Evolutionary conservation across 331 rosid genomes (phyloP).

Genomic region (Phaseolus coccineus): DNA sequence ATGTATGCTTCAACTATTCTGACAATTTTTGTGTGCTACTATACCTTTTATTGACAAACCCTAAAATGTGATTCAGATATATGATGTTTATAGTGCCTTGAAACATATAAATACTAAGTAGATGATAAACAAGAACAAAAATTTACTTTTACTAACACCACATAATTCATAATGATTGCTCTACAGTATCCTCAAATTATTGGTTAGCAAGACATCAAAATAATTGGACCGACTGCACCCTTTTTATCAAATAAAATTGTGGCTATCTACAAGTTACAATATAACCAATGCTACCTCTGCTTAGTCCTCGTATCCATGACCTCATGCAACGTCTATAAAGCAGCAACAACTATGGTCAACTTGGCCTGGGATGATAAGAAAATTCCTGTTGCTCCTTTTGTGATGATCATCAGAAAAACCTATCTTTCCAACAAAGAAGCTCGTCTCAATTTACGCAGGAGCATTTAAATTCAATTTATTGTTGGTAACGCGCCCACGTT

Average conservation of each 20-base stretch:
- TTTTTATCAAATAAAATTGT: constrained; percentile 34
- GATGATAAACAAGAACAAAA: neutral
- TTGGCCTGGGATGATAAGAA: constrained; percentile 26
- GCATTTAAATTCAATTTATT: constrained; percentile 29
- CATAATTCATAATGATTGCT: constrained; percentile 23
- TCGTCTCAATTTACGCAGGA: neutral
- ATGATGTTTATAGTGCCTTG: neutral
- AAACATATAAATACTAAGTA: neutral
- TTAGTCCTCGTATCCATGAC: constrained; percentile 15
- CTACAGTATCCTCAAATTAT: neutral
- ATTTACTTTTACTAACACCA: constrained; percentile 29
- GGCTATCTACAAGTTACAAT: constrained; percentile 41
- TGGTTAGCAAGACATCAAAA: constrained; percentile 28
- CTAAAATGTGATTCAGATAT: neutral
- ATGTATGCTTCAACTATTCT: too few species aligned
- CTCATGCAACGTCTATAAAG: neutral
- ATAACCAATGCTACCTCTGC: constrained; percentile 15
- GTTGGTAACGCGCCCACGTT: constrained; percentile 7
- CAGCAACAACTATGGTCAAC: neutral
- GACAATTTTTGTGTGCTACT: neutral
- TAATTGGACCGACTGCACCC: constrained; percentile 9
- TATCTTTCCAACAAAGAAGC: constrained; percentile 10
- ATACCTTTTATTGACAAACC: neutral
- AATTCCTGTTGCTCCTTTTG: constrained; percentile 40
- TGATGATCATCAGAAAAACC: constrained; percentile 36